These are phyloP conservation scores for Lachnellula willkommii DNA, from an alignment of 2,329 filamentous ascomycete species.

Conservation along the genomic window DNA sequence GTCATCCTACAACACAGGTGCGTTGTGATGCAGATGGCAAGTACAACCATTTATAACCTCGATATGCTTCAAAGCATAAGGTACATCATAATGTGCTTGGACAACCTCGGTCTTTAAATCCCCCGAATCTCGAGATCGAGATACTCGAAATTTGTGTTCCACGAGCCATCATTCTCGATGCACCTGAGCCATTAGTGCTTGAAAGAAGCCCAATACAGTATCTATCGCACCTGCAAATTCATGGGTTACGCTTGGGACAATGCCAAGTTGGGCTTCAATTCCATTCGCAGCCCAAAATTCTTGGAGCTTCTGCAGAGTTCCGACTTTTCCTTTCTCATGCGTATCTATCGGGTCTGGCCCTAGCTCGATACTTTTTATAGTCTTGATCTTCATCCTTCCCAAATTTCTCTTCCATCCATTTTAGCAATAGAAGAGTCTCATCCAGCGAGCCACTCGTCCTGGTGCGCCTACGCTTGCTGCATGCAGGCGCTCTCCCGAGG, in stretches of 20 bases:
- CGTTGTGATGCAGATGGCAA: too few relatives aligned
- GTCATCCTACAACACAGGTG: too few relatives aligned
- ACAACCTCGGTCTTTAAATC: too few relatives aligned
- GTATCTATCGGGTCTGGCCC: background rate
- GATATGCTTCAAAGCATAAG: too few relatives aligned
- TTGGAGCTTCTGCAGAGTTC: conserved; percentile 10
- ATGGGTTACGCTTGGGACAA: conserved; percentile 24
- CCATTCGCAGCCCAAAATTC: conserved; percentile 18
- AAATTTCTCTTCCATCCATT: conserved; percentile 19
- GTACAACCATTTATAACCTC: too few relatives aligned
- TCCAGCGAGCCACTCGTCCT: conserved; percentile 27
- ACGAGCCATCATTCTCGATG: background rate
- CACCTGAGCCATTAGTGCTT: background rate
- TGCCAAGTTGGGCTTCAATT: conserved; percentile 20
- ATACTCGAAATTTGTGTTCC: too few relatives aligned
- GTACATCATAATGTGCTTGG: too few relatives aligned
- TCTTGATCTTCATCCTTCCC: conserved; percentile 7
- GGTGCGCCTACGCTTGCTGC: conserved; percentile 32
- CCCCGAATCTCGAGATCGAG: too few relatives aligned
- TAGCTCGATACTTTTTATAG: background rate
- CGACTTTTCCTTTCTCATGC: background rate
- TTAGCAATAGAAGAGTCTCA: conserved; percentile 19
- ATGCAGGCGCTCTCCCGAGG: conserved; percentile 28
- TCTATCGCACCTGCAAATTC: conserved; percentile 2
- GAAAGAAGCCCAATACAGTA: background rate